Percentiles rank a stretch among this genome's conserved stretches.
Conservation (phyloP, 1,284 basidiomycete species). For the Cutaneotrichosporon sp. region DNA sequence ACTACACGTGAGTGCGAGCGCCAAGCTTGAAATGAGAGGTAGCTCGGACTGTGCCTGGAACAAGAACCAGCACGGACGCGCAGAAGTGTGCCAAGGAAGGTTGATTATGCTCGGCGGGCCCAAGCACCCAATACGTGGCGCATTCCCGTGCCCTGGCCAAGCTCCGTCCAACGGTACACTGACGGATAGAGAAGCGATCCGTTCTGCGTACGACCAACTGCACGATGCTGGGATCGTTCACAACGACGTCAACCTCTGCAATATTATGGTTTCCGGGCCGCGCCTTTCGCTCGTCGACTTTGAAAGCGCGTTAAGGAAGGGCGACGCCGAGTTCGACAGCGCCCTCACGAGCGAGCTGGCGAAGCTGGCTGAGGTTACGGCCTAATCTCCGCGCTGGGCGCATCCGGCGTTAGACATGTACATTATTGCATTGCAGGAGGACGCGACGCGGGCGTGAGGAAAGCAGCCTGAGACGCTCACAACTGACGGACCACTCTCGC, state of each 20-base stretch:
- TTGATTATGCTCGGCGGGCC: neutral
- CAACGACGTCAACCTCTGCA: slow-evolving; percentile 11
- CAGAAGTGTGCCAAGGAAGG: neutral
- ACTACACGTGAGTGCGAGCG: slow-evolving; percentile 8
- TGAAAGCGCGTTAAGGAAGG: slow-evolving; percentile 1
- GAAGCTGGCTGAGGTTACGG: neutral
- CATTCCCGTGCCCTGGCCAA: neutral
- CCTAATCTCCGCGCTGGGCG: neutral
- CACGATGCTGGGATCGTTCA: slow-evolving; percentile 4
- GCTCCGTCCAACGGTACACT: neutral
- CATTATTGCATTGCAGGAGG: slow-evolving; percentile 7
- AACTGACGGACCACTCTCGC: too few species aligned
- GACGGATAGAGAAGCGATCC: slow-evolving; percentile 2
- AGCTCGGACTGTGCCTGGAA: neutral
- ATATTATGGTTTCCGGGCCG: neutral
- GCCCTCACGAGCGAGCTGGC: slow-evolving; percentile 2
- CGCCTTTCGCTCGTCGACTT: slow-evolving; percentile 7
- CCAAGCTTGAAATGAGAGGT: neutral
- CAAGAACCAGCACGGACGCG: neutral
- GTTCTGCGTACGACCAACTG: slow-evolving; percentile 1
- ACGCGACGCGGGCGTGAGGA: too few species aligned
- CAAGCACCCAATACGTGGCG: neutral
- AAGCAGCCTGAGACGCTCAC: too few species aligned
- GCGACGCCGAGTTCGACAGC: slow-evolving; percentile 4
- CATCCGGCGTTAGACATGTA: slow-evolving; percentile 5